Evolutionary conservation across 352 stramenopile genomes (phyloP).

Genomic region (Pythium utonaiense): DNA sequence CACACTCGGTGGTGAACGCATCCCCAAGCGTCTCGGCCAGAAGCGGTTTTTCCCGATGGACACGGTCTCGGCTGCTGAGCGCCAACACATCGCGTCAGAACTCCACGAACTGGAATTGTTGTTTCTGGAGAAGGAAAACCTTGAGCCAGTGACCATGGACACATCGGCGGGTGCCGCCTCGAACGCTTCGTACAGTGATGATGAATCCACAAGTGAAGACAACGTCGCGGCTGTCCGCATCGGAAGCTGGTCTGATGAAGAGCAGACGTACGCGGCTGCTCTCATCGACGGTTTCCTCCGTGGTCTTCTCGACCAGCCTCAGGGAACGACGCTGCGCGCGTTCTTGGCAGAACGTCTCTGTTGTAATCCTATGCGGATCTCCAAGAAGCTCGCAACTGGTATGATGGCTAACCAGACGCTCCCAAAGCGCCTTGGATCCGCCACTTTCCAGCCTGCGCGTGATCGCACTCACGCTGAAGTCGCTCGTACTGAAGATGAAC

Average conservation of each 20-base stretch:
- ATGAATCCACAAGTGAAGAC: neutral
- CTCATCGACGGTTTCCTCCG: constrained; percentile 73
- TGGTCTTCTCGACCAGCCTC: constrained; percentile 46
- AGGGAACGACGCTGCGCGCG: constrained; percentile 63
- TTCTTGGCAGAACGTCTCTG: constrained; percentile 57
- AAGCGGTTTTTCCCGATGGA: constrained; percentile 28
- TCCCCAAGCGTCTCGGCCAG: constrained; percentile 30
- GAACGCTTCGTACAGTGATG: neutral
- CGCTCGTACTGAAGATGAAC: constrained; percentile 6
- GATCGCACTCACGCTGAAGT: constrained; percentile 1
- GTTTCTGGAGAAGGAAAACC: constrained; percentile 24
- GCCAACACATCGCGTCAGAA: constrained; percentile 8
- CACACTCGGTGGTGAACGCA: constrained; percentile 20
- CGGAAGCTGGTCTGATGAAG: constrained; percentile 48
- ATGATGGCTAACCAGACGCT: constrained; percentile 64
- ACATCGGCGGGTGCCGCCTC: neutral
- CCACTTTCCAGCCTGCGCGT: constrained; percentile 31
- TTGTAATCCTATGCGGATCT: constrained; percentile 76
- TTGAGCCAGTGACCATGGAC: neutral
- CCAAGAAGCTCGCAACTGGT: constrained; percentile 73
- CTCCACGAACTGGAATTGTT: constrained; percentile 15
- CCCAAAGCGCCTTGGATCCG: constrained; percentile 68
- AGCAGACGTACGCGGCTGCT: constrained; percentile 61
- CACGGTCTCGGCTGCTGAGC: neutral
- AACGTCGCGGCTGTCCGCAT: neutral